Evolutionary conservation across 192 early-diverging fungal species (phyloP).

Genomic region (Phycomyces blakesleeanus): DNA sequence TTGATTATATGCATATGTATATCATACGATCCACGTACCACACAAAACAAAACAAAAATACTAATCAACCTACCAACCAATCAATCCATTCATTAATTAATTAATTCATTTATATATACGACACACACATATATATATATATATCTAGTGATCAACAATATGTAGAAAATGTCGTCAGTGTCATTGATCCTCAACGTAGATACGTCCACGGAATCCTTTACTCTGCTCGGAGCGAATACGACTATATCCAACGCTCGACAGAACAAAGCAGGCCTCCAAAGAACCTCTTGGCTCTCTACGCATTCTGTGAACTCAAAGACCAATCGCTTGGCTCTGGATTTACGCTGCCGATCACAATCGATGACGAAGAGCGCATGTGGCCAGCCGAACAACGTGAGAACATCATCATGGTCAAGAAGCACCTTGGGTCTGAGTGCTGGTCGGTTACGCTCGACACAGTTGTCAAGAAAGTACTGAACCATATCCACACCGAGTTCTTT

Average conservation of each 20-base stretch:
- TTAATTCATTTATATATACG: too few species aligned
- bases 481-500: constrained; percentile 61
- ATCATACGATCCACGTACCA: too few species aligned
- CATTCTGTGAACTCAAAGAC: constrained; percentile 52
- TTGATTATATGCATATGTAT: constrained; percentile 3
- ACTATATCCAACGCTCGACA: constrained; percentile 47
- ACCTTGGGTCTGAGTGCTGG: constrained; percentile 50
- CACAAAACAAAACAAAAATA: too few species aligned
- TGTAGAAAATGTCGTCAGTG: constrained; percentile 63
- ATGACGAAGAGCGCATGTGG: constrained; percentile 72
- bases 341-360: constrained; percentile 60
- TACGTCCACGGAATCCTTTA: constrained; percentile 59
- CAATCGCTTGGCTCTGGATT: constrained; percentile 40
- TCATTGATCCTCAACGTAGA: constrained; percentile 57
- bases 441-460: constrained; percentile 63
- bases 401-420: constrained; percentile 69
- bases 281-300: constrained; percentile 63
- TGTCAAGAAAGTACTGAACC: constrained; percentile 50
- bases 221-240: constrained; percentile 66
- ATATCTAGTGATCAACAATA: constrained; percentile 67
- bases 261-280: constrained; percentile 59
- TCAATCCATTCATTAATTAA: too few species aligned
- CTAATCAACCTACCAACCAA: too few species aligned
- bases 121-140: too few species aligned
- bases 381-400: constrained; percentile 70